Evolutionary conservation across 2,329 filamentous ascomycete species (phyloP).

Genomic region (Alternaria panax): DNA sequence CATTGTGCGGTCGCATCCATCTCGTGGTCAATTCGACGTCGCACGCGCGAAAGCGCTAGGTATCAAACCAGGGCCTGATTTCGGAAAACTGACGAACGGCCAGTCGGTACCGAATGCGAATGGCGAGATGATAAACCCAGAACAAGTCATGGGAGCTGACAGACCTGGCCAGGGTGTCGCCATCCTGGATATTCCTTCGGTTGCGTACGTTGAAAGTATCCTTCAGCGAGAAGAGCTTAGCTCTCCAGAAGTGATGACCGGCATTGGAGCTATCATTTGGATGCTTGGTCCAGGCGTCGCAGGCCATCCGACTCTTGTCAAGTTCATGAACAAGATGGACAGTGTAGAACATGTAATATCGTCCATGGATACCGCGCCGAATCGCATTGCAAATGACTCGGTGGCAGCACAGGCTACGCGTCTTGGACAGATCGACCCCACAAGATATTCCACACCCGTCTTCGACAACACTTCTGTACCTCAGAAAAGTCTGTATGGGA

Average conservation of each 20-base stretch:
- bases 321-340: slow-evolving; percentile 71
- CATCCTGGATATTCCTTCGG: slow-evolving; percentile 78
- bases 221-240: slow-evolving; percentile 76
- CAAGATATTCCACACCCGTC: slow-evolving; percentile 74
- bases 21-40: slow-evolving; percentile 81
- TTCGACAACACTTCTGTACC: slow-evolving; percentile 65
- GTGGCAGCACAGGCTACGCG: slow-evolving; percentile 71
- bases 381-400: slow-evolving; percentile 75
- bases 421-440: slow-evolving; percentile 74
- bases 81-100: slow-evolving; percentile 67
- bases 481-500: slow-evolving; percentile 38
- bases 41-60: slow-evolving; percentile 69
- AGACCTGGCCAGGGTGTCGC: slow-evolving; percentile 76
- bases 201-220: slow-evolving; percentile 73
- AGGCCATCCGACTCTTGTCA: slow-evolving; percentile 66
- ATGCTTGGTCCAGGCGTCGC: slow-evolving; percentile 74
- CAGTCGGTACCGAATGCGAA: slow-evolving; percentile 68
- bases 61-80: slow-evolving; percentile 67
- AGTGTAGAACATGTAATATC: slow-evolving; percentile 78
- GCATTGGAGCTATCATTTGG: slow-evolving; percentile 79
- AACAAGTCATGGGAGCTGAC: slow-evolving; percentile 80
- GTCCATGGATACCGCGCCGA: slow-evolving; percentile 75
- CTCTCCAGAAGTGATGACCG: slow-evolving; percentile 68
- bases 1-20: slow-evolving; percentile 77
- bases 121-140: slow-evolving; percentile 76